Evolutionary conservation across 371 early-diverging fungal species (phyloP).

Genomic region (Paraphysoderma sedebokerense): DNA sequence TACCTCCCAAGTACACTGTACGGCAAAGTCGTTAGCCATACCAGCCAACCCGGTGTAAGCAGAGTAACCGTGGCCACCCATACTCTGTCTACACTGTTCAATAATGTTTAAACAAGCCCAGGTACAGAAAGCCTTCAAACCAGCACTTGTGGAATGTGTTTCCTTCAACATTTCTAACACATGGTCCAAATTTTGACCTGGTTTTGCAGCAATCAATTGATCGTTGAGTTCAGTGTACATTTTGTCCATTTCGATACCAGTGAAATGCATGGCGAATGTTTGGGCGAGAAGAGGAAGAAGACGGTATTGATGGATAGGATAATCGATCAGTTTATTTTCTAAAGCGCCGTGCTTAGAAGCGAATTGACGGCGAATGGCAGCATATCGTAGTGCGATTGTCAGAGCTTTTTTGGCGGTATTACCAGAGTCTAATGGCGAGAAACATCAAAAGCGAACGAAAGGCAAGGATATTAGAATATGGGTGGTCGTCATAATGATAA

Average conservation of each 20-base stretch:
- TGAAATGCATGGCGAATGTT: slow-evolving; percentile 78
- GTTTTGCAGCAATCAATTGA: slow-evolving; percentile 40
- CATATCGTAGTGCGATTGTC: slow-evolving; percentile 78
- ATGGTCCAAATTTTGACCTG: slow-evolving; percentile 35
- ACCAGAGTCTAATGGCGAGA: no score
- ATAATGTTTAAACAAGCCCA: slow-evolving; percentile 74
- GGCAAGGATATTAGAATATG: no score
- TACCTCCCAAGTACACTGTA: slow-evolving; percentile 77
- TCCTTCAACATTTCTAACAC: slow-evolving; percentile 67
- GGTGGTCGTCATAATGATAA: no score
- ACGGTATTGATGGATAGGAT: slow-evolving; percentile 81
- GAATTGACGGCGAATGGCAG: slow-evolving; percentile 82
- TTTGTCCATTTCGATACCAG: slow-evolving; percentile 59
- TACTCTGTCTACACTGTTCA: slow-evolving; percentile 76
- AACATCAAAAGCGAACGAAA: background rate
- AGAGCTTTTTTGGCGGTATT: slow-evolving; percentile 79
- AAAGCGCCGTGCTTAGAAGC: slow-evolving; percentile 21
- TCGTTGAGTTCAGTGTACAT: slow-evolving; percentile 64
- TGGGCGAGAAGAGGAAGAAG: slow-evolving; percentile 77
- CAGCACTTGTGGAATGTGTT: slow-evolving; percentile 79
- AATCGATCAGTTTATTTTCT: slow-evolving; percentile 80
- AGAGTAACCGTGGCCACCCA: slow-evolving; percentile 86
- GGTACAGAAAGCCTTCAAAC: slow-evolving; percentile 89
- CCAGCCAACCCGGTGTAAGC: slow-evolving; percentile 75
- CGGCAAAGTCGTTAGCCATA: slow-evolving; percentile 77